Conservation (phyloP, 208 protist genomes). For the Angomonas deanei region DNA sequence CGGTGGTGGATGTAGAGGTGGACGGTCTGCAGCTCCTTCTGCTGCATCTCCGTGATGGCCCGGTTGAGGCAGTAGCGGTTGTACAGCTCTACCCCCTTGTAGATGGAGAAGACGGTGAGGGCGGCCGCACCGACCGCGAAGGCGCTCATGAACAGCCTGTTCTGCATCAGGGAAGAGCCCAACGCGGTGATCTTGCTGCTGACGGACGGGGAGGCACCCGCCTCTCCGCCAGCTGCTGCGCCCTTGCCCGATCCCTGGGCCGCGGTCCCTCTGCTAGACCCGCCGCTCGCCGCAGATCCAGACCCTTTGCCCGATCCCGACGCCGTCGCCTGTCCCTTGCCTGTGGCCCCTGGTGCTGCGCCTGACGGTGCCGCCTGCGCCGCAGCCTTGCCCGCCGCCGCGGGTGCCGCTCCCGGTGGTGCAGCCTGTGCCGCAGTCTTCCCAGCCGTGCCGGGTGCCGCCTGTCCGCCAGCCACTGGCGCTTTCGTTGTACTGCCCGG, state of each 20-base stretch:
- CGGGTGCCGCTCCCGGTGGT: neutral
- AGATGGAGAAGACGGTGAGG: slow-evolving; percentile 21
- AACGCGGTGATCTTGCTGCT: neutral
- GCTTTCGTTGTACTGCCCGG: neutral
- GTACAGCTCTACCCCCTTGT: slow-evolving; percentile 20
- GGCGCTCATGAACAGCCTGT: slow-evolving; percentile 12
- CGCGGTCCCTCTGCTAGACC: too few relatives aligned
- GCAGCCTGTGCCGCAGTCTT: neutral
- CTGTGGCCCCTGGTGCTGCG: too few relatives aligned
- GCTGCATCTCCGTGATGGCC: slow-evolving; percentile 17
- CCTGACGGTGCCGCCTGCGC: too few relatives aligned
- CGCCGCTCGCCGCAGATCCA: too few relatives aligned
- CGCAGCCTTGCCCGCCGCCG: neutral
- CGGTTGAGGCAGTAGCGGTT: slow-evolving; percentile 22
- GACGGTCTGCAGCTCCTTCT: slow-evolving; percentile 18
- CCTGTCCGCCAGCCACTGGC: neutral
- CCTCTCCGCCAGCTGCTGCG: neutral
- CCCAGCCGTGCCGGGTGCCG: neutral
- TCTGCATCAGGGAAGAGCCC: slow-evolving; percentile 9
- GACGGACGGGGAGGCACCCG: neutral
- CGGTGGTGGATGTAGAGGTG: slow-evolving; percentile 50
- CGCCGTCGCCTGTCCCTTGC: neutral
- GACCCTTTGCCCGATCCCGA: too few relatives aligned
- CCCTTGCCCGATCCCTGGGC: too few relatives aligned
- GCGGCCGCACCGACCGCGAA: slow-evolving; percentile 26